A percentile compares a stretch with the other conserved stretches of the same genome.
Conservation (phyloP, 2,329 filamentous ascomycete species). For the Leptodontidium sp. region DNA sequence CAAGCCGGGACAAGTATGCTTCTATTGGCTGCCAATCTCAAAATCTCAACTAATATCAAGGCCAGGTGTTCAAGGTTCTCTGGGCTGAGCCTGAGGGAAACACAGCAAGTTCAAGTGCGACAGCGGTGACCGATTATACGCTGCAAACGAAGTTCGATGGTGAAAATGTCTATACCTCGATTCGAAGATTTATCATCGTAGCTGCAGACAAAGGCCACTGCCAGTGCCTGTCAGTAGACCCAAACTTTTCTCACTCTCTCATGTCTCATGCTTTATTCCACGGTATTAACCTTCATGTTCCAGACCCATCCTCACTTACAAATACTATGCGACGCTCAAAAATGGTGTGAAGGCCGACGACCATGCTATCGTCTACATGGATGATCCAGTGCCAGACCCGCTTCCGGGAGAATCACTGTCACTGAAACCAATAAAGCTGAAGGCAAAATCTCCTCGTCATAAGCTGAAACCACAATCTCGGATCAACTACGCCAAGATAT, state of each 20-base stretch:
- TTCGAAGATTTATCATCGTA: neutral
- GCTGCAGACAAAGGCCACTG: neutral
- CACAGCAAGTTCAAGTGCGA: neutral
- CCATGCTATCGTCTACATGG: constrained; percentile 7
- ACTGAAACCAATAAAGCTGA: neutral
- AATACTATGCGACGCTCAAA: neutral
- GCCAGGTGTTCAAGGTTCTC: neutral
- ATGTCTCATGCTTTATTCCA: too few species aligned
- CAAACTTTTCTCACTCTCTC: too few species aligned
- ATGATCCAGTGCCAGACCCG: neutral
- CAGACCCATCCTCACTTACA: constrained; percentile 13
- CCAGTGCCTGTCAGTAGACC: neutral
- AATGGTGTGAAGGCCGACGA: neutral
- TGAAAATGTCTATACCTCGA: neutral
- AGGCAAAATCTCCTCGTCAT: neutral
- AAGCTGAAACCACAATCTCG: constrained; percentile 3
- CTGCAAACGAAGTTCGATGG: neutral
- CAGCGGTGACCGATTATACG: neutral
- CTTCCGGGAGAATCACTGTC: neutral
- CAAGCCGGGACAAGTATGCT: too few species aligned
- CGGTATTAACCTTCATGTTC: too few species aligned
- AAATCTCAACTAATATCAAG: too few species aligned
- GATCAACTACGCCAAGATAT: constrained; percentile 20
- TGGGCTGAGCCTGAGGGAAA: neutral
- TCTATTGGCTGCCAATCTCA: too few species aligned